Conservation (phyloP, 148 eudicot species). For the Rhododendron griersonianum region DNA sequence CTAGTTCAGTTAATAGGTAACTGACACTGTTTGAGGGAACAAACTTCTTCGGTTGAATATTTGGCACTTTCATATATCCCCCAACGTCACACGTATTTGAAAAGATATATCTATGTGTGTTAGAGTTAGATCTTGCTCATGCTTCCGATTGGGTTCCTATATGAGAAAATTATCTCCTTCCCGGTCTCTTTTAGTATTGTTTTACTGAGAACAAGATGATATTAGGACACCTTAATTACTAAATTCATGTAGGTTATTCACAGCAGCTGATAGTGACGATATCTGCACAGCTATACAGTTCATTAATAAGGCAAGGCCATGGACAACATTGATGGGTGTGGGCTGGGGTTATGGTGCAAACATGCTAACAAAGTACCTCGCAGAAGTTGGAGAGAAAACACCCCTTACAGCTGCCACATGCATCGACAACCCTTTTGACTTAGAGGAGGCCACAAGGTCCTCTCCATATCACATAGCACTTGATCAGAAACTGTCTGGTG, state of each 20-base stretch:
- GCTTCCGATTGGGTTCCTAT: not conserved
- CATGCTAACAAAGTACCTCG: conserved; percentile 92
- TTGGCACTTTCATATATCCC: not conserved
- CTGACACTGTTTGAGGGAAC: not conserved
- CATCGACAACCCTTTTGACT: conserved; percentile 92
- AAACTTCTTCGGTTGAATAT: not conserved
- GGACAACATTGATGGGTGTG: conserved; percentile 84
- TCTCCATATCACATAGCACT: conserved; percentile 29
- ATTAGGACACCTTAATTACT: conserved; percentile 21
- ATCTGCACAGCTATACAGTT: conserved; percentile 72
- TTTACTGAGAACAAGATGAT: conserved; percentile 24
- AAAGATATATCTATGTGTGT: not conserved
- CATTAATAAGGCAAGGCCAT: conserved; percentile 71
- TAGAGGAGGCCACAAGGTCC: conserved; percentile 69
- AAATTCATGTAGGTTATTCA: conserved; percentile 75
- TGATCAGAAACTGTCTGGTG: conserved; percentile 54
- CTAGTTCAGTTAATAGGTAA: not conserved
- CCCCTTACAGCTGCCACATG: conserved; percentile 93
- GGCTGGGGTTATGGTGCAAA: conserved; percentile 98
- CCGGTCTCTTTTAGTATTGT: not conserved
- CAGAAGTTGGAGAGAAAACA: conserved; percentile 82
- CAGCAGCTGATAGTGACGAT: conserved; percentile 99
- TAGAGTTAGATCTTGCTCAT: not conserved
- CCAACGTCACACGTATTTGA: not conserved
- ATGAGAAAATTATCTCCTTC: not conserved